Conservation (phyloP, 2,329 filamentous ascomycete genomes). For the Aspergillus sp. region DNA sequence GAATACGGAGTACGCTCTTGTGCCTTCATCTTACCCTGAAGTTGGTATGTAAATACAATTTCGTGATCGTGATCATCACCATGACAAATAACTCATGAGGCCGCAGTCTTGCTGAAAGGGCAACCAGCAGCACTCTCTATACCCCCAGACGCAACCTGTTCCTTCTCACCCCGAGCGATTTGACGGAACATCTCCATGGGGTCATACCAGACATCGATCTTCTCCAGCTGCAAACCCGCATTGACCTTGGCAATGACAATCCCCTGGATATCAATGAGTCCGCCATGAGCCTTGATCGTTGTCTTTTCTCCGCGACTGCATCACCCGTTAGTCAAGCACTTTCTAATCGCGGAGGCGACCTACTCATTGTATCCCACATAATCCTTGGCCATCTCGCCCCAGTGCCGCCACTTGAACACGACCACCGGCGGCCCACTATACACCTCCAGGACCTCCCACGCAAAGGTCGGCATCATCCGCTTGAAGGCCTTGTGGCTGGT, state of each 20-base stretch:
- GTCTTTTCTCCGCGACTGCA: slow-evolving; percentile 62
- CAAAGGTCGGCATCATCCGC: slow-evolving; percentile 70
- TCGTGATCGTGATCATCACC: no score
- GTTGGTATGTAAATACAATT: no score
- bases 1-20: no score
- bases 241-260: slow-evolving; percentile 63
- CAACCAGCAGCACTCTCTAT: neutral
- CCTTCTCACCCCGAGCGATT: slow-evolving; percentile 44
- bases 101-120: neutral
- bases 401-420: slow-evolving; percentile 66
- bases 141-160: neutral
- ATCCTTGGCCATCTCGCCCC: slow-evolving; percentile 66
- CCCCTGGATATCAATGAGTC: slow-evolving; percentile 62
- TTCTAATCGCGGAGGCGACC: slow-evolving; percentile 23
- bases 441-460: slow-evolving; percentile 69
- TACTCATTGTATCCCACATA: slow-evolving; percentile 65
- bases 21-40: no score
- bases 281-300: slow-evolving; percentile 60
- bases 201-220: slow-evolving; percentile 65
- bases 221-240: slow-evolving; percentile 57
- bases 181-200: slow-evolving; percentile 67
- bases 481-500: slow-evolving; percentile 70
- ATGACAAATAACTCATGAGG: neutral
- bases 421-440: slow-evolving; percentile 64
- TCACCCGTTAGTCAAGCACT: neutral